phyloP scores from a whole-genome alignment of 495 filamentous ascomycete species.

The Apiosordaria backusii region DNA sequence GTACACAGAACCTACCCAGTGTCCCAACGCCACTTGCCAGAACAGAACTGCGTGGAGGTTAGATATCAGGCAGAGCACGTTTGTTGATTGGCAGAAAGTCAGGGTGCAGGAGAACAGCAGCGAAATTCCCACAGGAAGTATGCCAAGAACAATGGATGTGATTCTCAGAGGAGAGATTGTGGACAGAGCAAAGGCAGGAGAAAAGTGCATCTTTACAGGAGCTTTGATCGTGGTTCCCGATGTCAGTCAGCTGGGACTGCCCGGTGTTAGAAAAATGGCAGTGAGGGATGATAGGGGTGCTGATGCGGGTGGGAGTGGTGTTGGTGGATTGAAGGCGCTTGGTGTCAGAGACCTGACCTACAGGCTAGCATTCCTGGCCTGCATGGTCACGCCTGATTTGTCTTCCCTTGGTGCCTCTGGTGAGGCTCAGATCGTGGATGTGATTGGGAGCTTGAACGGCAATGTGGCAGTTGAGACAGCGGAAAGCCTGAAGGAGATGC shows the following conservation, averaged over 20 bases:
- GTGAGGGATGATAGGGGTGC: slow-evolving; percentile 78
- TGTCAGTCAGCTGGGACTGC: slow-evolving; percentile 90
- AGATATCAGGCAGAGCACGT: slow-evolving; percentile 94
- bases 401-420: slow-evolving; percentile 62
- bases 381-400: slow-evolving; percentile 92
- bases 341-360: slow-evolving; percentile 96
- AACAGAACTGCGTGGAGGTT: slow-evolving; percentile 90
- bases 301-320: slow-evolving; percentile 76
- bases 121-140: slow-evolving; percentile 96
- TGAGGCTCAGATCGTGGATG: slow-evolving; percentile 53
- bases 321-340: slow-evolving; percentile 83
- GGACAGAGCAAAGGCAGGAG: slow-evolving; percentile 92
- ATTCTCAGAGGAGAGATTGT: slow-evolving; percentile 98
- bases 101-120: slow-evolving; percentile 96
- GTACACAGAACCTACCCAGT: slow-evolving; percentile 95
- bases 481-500: slow-evolving; percentile 74
- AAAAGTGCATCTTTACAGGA: slow-evolving; percentile 96
- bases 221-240: slow-evolving; percentile 95
- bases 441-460: slow-evolving; percentile 77
- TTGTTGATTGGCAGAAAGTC: slow-evolving; percentile 98
- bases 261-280: slow-evolving; percentile 80
- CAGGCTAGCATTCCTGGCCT: slow-evolving; percentile 92
- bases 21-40: slow-evolving; percentile 84
- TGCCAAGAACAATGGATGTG: slow-evolving; percentile 97
- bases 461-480: slow-evolving; percentile 57